phyloP scores from a whole-genome alignment of 2,329 filamentous ascomycete species.

The Apiospora koreana region DNA sequence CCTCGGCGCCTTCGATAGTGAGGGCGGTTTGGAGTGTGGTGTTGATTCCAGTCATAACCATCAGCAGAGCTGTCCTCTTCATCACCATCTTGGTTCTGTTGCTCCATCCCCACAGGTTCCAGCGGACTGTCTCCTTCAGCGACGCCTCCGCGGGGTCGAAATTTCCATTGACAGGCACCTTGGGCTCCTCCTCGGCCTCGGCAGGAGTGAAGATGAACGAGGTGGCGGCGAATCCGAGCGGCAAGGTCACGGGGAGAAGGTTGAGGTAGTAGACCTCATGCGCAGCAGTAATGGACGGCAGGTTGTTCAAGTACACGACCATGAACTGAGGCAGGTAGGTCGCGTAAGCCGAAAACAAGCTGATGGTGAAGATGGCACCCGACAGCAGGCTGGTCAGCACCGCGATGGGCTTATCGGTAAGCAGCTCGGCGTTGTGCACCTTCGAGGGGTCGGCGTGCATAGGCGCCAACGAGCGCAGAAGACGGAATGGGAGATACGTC shows the following conservation, averaged over 20 bases:
- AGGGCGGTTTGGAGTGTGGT: slow-evolving; percentile 66
- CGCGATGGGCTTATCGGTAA: slow-evolving; percentile 63
- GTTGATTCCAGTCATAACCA: slow-evolving; percentile 57
- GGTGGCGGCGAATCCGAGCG: slow-evolving; percentile 69
- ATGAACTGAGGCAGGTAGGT: slow-evolving; percentile 72
- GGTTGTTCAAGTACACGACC: slow-evolving; percentile 72
- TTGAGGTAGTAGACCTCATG: slow-evolving; percentile 63
- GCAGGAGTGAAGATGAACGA: slow-evolving; percentile 77
- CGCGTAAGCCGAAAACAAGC: slow-evolving; percentile 67
- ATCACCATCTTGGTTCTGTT: slow-evolving; percentile 64
- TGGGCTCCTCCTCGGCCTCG: slow-evolving; percentile 52
- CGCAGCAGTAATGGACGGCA: slow-evolving; percentile 68
- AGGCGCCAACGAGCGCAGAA: slow-evolving; percentile 68
- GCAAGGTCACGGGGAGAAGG: slow-evolving; percentile 58
- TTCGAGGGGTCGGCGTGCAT: slow-evolving; percentile 59
- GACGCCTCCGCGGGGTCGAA: slow-evolving; percentile 68
- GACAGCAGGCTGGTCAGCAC: slow-evolving; percentile 68
- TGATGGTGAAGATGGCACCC: slow-evolving; percentile 72
- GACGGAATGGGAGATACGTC: slow-evolving; percentile 70
- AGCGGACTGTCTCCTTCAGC: slow-evolving; percentile 68
- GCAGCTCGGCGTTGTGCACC: slow-evolving; percentile 63
- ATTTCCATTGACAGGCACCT: slow-evolving; percentile 38
- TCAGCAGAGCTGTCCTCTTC: slow-evolving; percentile 61
- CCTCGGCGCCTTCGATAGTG: slow-evolving; percentile 70
- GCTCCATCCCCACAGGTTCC: slow-evolving; percentile 72